Evolutionary conservation across 176 grass and related monocot species (phyloP).

Genomic region (Triticum turgidum): DNA sequence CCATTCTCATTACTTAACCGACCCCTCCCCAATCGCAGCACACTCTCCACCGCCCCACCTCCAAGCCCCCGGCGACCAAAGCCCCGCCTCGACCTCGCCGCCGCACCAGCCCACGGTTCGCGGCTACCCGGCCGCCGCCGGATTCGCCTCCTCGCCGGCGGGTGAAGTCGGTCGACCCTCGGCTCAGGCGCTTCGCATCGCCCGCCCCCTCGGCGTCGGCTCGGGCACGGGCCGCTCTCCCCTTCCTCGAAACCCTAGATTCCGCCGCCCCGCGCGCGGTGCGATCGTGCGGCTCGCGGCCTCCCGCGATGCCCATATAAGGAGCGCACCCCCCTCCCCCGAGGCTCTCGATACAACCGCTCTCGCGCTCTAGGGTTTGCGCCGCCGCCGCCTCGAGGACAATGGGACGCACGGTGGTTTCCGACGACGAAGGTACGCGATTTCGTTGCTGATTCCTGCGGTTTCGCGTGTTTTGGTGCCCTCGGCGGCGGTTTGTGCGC

Average conservation of each 20-base stretch:
- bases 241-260: conserved; percentile 26
- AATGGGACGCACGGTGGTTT: conserved; percentile 75
- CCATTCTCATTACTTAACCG: not conserved
- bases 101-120: not conserved
- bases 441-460: not conserved
- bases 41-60: conserved; percentile 13
- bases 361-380: conserved; percentile 51
- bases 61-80: not conserved
- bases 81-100: conserved; percentile 12
- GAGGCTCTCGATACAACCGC: conserved; percentile 11
- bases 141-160: not conserved
- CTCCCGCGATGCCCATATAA: conserved; percentile 17
- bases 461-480: conserved; percentile 3
- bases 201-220: not conserved
- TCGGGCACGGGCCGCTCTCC: not conserved
- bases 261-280: not conserved
- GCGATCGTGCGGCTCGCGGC: not conserved
- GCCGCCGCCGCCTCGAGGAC: conserved; percentile 17
- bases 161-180: not conserved
- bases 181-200: not conserved
- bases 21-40: not conserved
- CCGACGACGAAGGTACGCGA: conserved; percentile 81
- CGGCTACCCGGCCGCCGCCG: not conserved
- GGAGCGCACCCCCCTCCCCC: not conserved
- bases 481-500: not conserved